A percentile compares a stretch with the other conserved stretches of the same genome.
These are phyloP conservation scores for Hansenula sp. DNA, from an alignment of 1,139 yeast species.

Conservation along the genomic window DNA sequence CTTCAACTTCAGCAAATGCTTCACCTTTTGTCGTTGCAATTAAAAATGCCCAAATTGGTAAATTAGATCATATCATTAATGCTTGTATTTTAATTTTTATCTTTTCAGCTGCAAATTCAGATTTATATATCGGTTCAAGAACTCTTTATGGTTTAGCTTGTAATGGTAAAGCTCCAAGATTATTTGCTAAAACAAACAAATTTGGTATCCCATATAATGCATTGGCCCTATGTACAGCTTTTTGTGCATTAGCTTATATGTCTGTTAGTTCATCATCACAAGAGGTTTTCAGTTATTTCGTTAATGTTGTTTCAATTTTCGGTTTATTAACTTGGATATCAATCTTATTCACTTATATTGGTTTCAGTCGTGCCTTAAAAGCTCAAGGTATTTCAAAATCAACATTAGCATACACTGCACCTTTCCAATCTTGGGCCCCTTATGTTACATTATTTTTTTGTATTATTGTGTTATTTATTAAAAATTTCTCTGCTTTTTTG, in stretches of 20 bases:
- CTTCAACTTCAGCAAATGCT: constrained; percentile 40
- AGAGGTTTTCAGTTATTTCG: constrained; percentile 59
- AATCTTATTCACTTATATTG: constrained; percentile 55
- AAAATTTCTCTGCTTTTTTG: constrained; percentile 71
- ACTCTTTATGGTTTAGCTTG: constrained; percentile 56
- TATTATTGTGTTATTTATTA: constrained; percentile 54
- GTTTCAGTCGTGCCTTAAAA: constrained; percentile 59
- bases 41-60: constrained; percentile 55
- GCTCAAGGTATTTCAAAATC: constrained; percentile 54
- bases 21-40: constrained; percentile 71
- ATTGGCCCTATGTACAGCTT: constrained; percentile 32
- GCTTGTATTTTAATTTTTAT: constrained; percentile 66
- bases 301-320: constrained; percentile 66
- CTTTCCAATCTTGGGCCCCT: constrained; percentile 64
- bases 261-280: constrained; percentile 51
- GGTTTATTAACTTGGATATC: constrained; percentile 70
- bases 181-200: constrained; percentile 57
- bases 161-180: constrained; percentile 55
- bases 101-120: constrained; percentile 73
- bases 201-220: constrained; percentile 45
- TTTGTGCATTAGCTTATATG: constrained; percentile 60
- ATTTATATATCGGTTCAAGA: constrained; percentile 33
- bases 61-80: constrained; percentile 61
- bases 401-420: constrained; percentile 54
- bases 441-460: constrained; percentile 55